Conservation (phyloP, 2,329 filamentous ascomycete species). For the Tolypocladium ovalisporum region DNA sequence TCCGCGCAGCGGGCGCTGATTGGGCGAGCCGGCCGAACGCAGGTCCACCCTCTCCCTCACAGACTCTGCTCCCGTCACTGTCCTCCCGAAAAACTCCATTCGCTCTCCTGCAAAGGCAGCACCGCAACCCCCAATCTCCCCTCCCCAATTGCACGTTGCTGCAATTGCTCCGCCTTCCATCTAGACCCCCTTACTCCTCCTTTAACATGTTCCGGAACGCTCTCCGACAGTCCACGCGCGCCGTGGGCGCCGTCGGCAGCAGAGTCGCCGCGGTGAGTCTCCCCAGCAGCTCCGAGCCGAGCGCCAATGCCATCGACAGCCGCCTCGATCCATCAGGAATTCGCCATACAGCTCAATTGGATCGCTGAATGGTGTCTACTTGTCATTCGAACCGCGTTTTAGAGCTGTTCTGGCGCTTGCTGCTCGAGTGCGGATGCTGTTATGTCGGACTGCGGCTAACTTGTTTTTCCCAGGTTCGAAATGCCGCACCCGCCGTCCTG, state of each 20-base stretch:
- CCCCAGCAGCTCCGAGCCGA: constrained; percentile 27
- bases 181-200: constrained; percentile 40
- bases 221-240: constrained; percentile 92
- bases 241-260: constrained; percentile 83
- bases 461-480: constrained; percentile 64
- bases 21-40: constrained; percentile 19
- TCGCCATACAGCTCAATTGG: constrained; percentile 24
- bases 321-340: constrained; percentile 20
- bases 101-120: constrained; percentile 36
- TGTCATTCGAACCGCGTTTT: constrained; percentile 18
- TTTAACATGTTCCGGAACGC: constrained; percentile 91
- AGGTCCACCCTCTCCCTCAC: constrained; percentile 29
- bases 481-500: constrained; percentile 68
- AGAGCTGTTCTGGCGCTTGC: constrained; percentile 16
- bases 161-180: constrained; percentile 51
- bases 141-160: constrained; percentile 48
- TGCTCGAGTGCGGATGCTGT: constrained; percentile 17
- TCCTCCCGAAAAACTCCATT: constrained; percentile 34
- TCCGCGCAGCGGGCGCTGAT: constrained; percentile 22
- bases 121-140: constrained; percentile 44
- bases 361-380: constrained; percentile 7
- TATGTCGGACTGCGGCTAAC: constrained; percentile 43
- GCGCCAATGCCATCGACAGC: constrained; percentile 34
- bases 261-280: constrained; percentile 90
- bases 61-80: constrained; percentile 29